Evolutionary conservation across 208 protist genomes (phyloP).

Genomic region (Trypanosoma boissoni): DNA sequence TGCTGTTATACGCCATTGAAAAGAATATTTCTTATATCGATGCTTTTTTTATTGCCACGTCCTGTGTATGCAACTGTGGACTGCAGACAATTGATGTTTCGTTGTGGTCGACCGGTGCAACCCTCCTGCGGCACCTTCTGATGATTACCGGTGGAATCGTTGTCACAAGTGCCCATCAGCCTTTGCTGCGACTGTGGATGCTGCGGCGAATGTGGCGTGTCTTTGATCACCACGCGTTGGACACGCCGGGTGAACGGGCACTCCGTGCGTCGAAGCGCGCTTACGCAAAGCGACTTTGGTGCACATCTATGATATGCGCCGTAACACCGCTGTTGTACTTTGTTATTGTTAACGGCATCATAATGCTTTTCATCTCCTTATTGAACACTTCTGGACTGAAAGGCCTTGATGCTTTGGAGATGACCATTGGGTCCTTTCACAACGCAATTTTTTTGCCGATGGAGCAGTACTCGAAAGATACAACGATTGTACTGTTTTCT

Average conservation of each 20-base stretch:
- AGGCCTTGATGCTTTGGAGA: constrained; percentile 30
- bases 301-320: constrained; percentile 47
- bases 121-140: constrained; percentile 43
- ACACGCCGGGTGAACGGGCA: constrained; percentile 39
- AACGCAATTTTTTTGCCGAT: constrained; percentile 68
- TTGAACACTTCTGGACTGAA: constrained; percentile 49
- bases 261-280: constrained; percentile 37
- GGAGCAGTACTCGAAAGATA: constrained; percentile 45
- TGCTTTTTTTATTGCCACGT: constrained; percentile 61
- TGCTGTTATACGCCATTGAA: constrained; percentile 31
- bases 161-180: constrained; percentile 64
- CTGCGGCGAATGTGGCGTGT: constrained; percentile 41
- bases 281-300: constrained; percentile 43
- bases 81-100: constrained; percentile 62
- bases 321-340: constrained; percentile 51
- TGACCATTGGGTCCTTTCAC: constrained; percentile 61
- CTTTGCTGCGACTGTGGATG: constrained; percentile 64
- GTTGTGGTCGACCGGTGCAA: constrained; percentile 33
- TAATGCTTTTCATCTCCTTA: constrained; percentile 36
- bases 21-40: constrained; percentile 32
- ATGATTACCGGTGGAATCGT: constrained; percentile 68
- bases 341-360: constrained; percentile 28
- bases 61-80: constrained; percentile 72
- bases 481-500: constrained; percentile 41
- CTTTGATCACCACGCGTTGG: constrained; percentile 27